Evolutionary conservation across 352 stramenopile genomes (phyloP).

Genomic region (Globisporangium sylvaticum): DNA sequence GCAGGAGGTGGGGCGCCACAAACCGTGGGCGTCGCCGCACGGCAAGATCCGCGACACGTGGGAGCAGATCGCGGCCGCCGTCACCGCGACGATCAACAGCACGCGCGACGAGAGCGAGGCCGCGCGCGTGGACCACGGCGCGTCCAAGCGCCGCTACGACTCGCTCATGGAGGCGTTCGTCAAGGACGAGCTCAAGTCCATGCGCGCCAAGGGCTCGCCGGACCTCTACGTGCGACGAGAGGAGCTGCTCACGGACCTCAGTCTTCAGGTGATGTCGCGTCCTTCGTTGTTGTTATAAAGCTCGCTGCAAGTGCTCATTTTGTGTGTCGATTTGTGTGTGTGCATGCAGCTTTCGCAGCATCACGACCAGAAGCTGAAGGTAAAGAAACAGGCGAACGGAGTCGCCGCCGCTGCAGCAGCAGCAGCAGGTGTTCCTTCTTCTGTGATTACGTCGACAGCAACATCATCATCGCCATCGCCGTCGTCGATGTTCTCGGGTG

Average conservation of each 20-base stretch:
- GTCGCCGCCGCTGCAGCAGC: background rate
- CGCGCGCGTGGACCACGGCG: slow-evolving; percentile 15
- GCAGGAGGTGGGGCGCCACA: slow-evolving; percentile 7
- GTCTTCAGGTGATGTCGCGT: slow-evolving; percentile 5
- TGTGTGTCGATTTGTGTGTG: background rate
- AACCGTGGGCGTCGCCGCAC: slow-evolving; percentile 14
- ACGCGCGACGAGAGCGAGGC: slow-evolving; percentile 12
- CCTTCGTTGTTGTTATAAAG: background rate
- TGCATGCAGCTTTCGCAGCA: slow-evolving; percentile 11
- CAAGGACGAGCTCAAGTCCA: slow-evolving; percentile 19
- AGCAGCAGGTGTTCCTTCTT: background rate
- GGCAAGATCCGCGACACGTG: slow-evolving; percentile 17
- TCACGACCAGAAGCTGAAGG: slow-evolving; percentile 15
- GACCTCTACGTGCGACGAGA: slow-evolving; percentile 15
- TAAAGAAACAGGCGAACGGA: slow-evolving; percentile 6
- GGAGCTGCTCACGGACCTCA: slow-evolving; percentile 16
- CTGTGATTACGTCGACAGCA: background rate
- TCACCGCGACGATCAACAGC: slow-evolving; percentile 12
- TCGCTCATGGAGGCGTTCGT: slow-evolving; percentile 16
- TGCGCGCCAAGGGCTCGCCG: slow-evolving; percentile 14
- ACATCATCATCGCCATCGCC: background rate
- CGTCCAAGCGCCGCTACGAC: slow-evolving; percentile 15
- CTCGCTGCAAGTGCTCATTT: background rate
- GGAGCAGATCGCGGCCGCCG: slow-evolving; percentile 13
- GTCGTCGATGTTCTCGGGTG: background rate